Base-by-base conservation (phyloP, 805 yeast species). In the Candida pseudofarinosa region DNA sequence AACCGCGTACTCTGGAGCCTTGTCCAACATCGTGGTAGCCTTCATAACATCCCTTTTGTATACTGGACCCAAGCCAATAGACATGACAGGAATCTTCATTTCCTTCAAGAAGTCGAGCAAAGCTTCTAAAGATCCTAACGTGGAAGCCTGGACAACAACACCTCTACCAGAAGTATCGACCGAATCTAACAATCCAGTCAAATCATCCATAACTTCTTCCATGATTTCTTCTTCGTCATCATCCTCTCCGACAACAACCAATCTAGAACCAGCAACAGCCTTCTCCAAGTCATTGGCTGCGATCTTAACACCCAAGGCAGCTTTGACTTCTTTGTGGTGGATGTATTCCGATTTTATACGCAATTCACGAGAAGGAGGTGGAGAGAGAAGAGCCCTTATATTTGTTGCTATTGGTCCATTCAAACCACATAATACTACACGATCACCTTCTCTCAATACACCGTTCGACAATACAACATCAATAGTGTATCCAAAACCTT, bases 21-120 rank as follows among this genome's bases (percentile, higher is more conserved):
- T 89, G 50, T 93, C 99, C 62, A 93, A 76, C 99, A 93, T 93
- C 1, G 99, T 83, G 19, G 90, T 78, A 8, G 97, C 97, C 63
- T 89, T 88, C 95, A 93, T 93, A 38, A 93, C 96, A 73, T 93
- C 99, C 72, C 97, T 85, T 73, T 91, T 93, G 75, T 71, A 93
- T 33, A 93, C 99, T 42, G 99, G 99, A 58, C 99, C 99, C 62
- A 93, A 77, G 42, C 97, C 96, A 60, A 93, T 90, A 30, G 97
- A 86, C 97, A 91, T 89, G 31, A 93, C 99, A 16, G 99, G 99
- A 67, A 93, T 93, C 77, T 93, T 93, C 97, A 90, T 88, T 58
- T 88, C 96, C 70, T 91, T 91, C 65, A 93, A 79, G 88, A 93
- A 93, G 67, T 91, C 98, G 50, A 93, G 77, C 53, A 93, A 73